Evolutionary conservation across 2,329 filamentous ascomycete genomes (phyloP), one percentile per base, ranked within the genome.

Genomic region (Ilyonectria destructans): DNA sequence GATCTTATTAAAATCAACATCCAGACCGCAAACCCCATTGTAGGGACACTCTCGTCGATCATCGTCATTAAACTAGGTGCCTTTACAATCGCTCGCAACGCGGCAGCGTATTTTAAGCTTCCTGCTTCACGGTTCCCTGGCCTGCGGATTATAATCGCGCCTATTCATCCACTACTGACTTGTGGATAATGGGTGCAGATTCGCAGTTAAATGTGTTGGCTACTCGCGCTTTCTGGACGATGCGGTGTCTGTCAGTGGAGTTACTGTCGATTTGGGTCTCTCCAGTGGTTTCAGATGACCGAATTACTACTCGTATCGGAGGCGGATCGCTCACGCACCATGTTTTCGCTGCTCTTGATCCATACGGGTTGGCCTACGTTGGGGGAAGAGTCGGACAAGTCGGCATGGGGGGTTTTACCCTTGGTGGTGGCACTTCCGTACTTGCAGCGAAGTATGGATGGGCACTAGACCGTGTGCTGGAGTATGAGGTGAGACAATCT

Each of bases 391-490:
- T 66, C 33, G 63, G 57, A 7, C 58, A 61, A 49, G 63, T 66
- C 23, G 57, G 63, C 43, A 56, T 62, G 4, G 63, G 63, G 21
- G 57, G 58, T 2, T 66, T 66, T 56, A 66, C 63, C 19, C 48
- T 66, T 35, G 68, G 68, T 10, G 65, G 76, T 15, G 72, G 72
- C 8, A 69, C 67, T 7, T 73, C 70, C 6, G 69, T 65, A 43
- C 63, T 73, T 13, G 67, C 69, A 4, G 55, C 54, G 7, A 51
- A 58, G 15, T 40, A 70, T 52, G 68, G 71, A 40, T 61, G 63
- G 67, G 63, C 62, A 13, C 58, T 65, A 31, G 69, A 70, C 56
- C 56, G 67, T 13, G 60, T 67, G 8, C 23, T 58, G 33, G 48
- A 59, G 23, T 74, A 62, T 60, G 68, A 74, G 54, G 59, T 75